phyloP scores from a whole-genome alignment of 2,329 filamentous ascomycete genomes.

The Tetracladium maxilliforme region DNA sequence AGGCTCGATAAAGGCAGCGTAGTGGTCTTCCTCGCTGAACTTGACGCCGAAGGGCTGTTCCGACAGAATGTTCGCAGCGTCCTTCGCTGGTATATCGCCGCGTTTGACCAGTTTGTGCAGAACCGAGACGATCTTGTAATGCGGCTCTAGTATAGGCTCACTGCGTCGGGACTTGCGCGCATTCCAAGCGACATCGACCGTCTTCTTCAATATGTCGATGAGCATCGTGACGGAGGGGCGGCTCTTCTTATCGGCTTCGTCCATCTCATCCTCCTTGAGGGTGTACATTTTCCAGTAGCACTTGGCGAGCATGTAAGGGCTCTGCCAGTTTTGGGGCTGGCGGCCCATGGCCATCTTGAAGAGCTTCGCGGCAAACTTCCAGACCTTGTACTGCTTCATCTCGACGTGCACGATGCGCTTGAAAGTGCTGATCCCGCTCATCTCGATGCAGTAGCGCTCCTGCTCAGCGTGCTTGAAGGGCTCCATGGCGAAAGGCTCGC shows the following conservation, averaged over 20 bases:
- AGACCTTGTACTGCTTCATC: conserved; percentile 42
- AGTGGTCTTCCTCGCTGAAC: conserved; percentile 11
- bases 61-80: conserved; percentile 16
- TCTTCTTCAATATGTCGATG: conserved; percentile 38
- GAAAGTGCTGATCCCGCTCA: conserved; percentile 39
- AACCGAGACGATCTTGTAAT: conserved; percentile 55
- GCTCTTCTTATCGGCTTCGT: conserved; percentile 14
- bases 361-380: conserved; percentile 48
- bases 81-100: conserved; percentile 9
- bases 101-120: conserved; percentile 46
- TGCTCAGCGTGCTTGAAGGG: conserved; percentile 48
- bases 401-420: conserved; percentile 39
- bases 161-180: conserved; percentile 37
- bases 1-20: no score
- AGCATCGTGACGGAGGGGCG: conserved; percentile 25
- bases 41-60: conserved; percentile 12
- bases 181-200: conserved; percentile 45
- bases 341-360: conserved; percentile 43
- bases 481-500: conserved; percentile 53
- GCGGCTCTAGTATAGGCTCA: conserved; percentile 57
- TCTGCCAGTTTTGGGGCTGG: conserved; percentile 47
- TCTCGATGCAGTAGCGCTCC: conserved; percentile 45
- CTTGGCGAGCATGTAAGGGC: conserved; percentile 56
- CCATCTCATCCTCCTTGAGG: conserved; percentile 23
- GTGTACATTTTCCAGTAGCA: conserved; percentile 58